Conservation (phyloP, 1,284 basidiomycete genomes). For the Irpex rosettiformis region DNA sequence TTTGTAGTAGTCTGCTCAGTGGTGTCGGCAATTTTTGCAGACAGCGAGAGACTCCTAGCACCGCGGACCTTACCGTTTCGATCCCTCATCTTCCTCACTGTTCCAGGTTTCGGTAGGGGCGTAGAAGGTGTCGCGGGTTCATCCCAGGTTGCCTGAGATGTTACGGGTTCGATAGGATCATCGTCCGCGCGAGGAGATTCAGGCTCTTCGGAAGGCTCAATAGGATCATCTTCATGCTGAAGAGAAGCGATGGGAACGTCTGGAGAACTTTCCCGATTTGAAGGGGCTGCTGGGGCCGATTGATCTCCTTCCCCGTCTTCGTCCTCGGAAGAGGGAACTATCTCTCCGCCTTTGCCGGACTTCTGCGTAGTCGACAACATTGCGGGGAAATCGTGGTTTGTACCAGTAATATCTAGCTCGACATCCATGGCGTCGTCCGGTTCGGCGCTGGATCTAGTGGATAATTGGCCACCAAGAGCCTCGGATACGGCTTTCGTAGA, state of each 20-base stretch:
- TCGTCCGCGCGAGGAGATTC: conserved; percentile 5
- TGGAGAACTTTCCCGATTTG: conserved; percentile 1
- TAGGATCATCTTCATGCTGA: conserved; percentile 12
- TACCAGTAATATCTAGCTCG: too few species aligned
- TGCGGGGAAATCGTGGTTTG: too few species aligned
- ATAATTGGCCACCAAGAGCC: not conserved
- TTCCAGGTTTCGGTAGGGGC: conserved; percentile 25
- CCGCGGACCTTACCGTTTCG: conserved; percentile 28
- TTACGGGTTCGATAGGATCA: conserved; percentile 30
- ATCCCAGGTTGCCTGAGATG: not conserved
- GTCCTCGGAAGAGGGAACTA: conserved; percentile 8
- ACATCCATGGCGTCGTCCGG: not conserved
- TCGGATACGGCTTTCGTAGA: not conserved
- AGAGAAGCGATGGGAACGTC: not conserved
- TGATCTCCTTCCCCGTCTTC: too few species aligned
- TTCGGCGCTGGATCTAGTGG: not conserved
- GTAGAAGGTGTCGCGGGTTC: conserved; percentile 19
- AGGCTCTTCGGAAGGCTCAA: conserved; percentile 17
- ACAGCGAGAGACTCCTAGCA: not conserved
- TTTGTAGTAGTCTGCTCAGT: not conserved
- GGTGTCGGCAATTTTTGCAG: too few species aligned
- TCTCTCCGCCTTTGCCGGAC: not conserved
- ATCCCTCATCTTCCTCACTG: conserved; percentile 35
- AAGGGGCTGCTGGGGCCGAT: too few species aligned
- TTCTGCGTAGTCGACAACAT: too few species aligned